Evolutionary conservation across 1,284 basidiomycete species (phyloP).

Genomic region (Moesziomyces aphidis): DNA sequence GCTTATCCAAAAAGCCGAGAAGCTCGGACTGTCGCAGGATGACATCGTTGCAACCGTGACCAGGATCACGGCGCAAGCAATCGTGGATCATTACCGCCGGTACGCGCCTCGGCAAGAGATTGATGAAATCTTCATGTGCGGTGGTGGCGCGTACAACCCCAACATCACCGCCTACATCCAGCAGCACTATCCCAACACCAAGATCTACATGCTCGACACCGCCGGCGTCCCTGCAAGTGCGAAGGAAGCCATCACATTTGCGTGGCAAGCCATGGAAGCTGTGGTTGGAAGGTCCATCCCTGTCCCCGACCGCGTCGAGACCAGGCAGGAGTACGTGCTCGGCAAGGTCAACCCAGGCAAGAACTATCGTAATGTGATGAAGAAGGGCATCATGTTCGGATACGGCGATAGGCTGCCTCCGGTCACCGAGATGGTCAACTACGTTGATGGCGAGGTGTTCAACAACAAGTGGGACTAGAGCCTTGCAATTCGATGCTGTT

Average conservation of each 20-base stretch:
- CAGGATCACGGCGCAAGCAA: not conserved
- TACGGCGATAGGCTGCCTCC: not conserved
- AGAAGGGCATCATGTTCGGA: not conserved
- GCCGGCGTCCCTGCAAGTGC: not conserved
- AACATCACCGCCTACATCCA: not conserved
- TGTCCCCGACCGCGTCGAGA: not conserved
- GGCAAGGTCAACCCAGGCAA: not conserved
- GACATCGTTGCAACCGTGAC: not conserved
- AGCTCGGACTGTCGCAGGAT: not conserved
- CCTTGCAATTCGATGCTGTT: not conserved
- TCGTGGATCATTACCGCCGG: not conserved
- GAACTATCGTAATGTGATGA: not conserved
- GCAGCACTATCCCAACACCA: slow-evolving; percentile 1
- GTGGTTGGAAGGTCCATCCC: not conserved
- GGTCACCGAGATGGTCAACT: not conserved
- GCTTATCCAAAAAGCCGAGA: not conserved
- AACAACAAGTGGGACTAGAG: not conserved
- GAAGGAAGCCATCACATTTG: slow-evolving; percentile 1
- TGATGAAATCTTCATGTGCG: not conserved
- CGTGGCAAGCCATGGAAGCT: not conserved
- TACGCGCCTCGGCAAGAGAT: not conserved
- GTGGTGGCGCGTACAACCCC: not conserved
- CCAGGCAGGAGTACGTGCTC: not conserved
- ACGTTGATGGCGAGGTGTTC: not conserved
- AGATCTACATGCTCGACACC: slow-evolving; percentile 1